phyloP scores from a whole-genome alignment of 148 eudicot genomes.

The Rhododendron simsii region DNA sequence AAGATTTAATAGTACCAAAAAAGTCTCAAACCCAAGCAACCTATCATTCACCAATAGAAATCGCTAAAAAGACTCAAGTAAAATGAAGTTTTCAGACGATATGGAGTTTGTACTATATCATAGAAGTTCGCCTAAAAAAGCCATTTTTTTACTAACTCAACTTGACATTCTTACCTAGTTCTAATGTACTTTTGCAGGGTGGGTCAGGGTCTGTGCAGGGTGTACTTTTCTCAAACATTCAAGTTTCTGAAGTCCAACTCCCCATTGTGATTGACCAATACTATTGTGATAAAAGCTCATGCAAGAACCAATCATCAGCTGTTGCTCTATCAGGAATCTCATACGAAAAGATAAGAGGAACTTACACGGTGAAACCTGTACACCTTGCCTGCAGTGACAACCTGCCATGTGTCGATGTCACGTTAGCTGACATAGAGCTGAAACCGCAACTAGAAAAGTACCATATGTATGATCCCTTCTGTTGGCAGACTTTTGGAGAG shows the following conservation, averaged over 20 bases:
- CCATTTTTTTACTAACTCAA: neutral
- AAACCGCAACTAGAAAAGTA: constrained; percentile 58
- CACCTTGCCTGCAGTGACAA: constrained; percentile 90
- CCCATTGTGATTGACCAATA: constrained; percentile 91
- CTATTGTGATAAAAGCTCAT: constrained; percentile 75
- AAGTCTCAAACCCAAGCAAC: constrained; percentile 7
- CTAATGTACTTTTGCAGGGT: constrained; percentile 47
- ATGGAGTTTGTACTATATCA: neutral
- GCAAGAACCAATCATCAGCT: constrained; percentile 77
- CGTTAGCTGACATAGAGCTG: constrained; percentile 56
- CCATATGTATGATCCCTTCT: constrained; percentile 64
- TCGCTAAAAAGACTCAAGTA: neutral
- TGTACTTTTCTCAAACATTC: constrained; percentile 75
- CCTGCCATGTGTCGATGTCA: constrained; percentile 76
- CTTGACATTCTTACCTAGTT: constrained; percentile 4
- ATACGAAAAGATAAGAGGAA: constrained; percentile 70
- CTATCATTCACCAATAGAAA: neutral
- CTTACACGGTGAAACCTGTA: constrained; percentile 89
- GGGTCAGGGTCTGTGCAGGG: constrained; percentile 86
- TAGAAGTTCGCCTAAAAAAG: neutral
- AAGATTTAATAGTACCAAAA: neutral
- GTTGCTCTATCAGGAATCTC: constrained; percentile 79
- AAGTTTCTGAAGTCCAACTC: constrained; percentile 70
- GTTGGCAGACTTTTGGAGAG: constrained; percentile 86
- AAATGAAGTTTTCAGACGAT: neutral